Evolutionary conservation across 2,329 filamentous ascomycete genomes (phyloP).

Genomic region (Fusarium anguioides): DNA sequence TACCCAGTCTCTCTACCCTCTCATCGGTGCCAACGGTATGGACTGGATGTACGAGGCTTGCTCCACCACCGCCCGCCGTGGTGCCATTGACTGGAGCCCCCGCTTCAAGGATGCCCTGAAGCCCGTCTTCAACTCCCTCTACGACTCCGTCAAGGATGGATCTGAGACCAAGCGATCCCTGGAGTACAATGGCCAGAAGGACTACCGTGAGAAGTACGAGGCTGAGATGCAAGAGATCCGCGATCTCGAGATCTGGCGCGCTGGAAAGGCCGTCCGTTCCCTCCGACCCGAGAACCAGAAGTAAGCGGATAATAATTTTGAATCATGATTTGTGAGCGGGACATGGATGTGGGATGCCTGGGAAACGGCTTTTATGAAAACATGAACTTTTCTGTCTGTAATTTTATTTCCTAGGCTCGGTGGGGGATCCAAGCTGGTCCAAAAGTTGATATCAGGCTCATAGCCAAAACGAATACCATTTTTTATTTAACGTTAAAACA

Average conservation of each 20-base stretch:
- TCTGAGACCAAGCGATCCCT: slow-evolving; percentile 95
- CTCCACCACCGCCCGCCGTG: slow-evolving; percentile 97
- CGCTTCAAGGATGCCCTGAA: slow-evolving; percentile 98
- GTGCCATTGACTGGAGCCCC: slow-evolving; percentile 98
- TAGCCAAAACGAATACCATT: slow-evolving; percentile 41
- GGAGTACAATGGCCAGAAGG: slow-evolving; percentile 94
- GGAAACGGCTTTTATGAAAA: slow-evolving; percentile 43
- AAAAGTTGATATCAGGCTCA: slow-evolving; percentile 45
- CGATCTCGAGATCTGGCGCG: slow-evolving; percentile 98
- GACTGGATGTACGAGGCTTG: slow-evolving; percentile 99
- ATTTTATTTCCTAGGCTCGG: slow-evolving; percentile 42
- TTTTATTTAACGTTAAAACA: slow-evolving; percentile 22
- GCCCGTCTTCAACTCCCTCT: slow-evolving; percentile 98
- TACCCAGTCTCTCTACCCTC: slow-evolving; percentile 95
- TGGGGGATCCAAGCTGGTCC: slow-evolving; percentile 41
- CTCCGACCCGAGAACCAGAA: slow-evolving; percentile 90
- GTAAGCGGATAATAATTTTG: slow-evolving; percentile 57
- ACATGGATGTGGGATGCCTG: slow-evolving; percentile 18
- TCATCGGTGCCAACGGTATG: slow-evolving; percentile 98
- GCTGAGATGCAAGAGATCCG: slow-evolving; percentile 99
- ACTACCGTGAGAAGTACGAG: slow-evolving; percentile 98
- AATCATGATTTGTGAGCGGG: slow-evolving; percentile 22
- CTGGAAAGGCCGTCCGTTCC: slow-evolving; percentile 93
- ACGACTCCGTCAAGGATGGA: slow-evolving; percentile 91
- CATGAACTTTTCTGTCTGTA: slow-evolving; percentile 43